Evolutionary conservation across 805 yeast species (phyloP).

Genomic region (Huiozyma sinensis): DNA sequence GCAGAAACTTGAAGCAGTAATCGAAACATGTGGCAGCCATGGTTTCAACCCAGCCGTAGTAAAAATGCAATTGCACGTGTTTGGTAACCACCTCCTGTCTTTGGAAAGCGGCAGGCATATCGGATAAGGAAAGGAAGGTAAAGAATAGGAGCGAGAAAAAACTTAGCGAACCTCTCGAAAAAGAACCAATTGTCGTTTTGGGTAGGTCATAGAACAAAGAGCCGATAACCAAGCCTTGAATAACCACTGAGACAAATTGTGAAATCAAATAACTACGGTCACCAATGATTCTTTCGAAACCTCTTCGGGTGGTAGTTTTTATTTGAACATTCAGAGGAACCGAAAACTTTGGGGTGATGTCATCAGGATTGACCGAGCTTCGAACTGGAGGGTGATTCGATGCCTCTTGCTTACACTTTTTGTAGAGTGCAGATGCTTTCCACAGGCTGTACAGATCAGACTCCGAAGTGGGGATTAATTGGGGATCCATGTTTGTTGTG

Average conservation of each 20-base stretch:
- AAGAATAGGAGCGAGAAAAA: constrained; percentile 43
- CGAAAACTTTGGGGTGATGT: constrained; percentile 21
- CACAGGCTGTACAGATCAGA: constrained; percentile 37
- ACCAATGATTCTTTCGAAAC: constrained; percentile 34
- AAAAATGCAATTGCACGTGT: constrained; percentile 55
- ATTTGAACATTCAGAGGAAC: constrained; percentile 33
- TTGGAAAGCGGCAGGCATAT: constrained; percentile 37
- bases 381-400: constrained; percentile 20
- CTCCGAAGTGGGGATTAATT: constrained; percentile 22
- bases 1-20: constrained; percentile 42
- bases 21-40: constrained; percentile 48
- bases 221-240: constrained; percentile 35
- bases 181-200: constrained; percentile 37
- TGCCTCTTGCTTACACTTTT: constrained; percentile 11
- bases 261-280: constrained; percentile 35
- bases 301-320: constrained; percentile 34
- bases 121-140: constrained; percentile 51
- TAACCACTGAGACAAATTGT: constrained; percentile 33
- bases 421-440: constrained; percentile 22
- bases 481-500: constrained; percentile 1
- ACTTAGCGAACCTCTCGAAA: constrained; percentile 42
- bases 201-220: constrained; percentile 40
- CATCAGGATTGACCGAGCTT: constrained; percentile 13
- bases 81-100: constrained; percentile 48
- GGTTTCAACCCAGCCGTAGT: constrained; percentile 59